Evolutionary conservation across 805 yeast species (phyloP), one percentile per base, ranked within the genome.

Genomic region (Tetrapisispora nanseiensis): DNA sequence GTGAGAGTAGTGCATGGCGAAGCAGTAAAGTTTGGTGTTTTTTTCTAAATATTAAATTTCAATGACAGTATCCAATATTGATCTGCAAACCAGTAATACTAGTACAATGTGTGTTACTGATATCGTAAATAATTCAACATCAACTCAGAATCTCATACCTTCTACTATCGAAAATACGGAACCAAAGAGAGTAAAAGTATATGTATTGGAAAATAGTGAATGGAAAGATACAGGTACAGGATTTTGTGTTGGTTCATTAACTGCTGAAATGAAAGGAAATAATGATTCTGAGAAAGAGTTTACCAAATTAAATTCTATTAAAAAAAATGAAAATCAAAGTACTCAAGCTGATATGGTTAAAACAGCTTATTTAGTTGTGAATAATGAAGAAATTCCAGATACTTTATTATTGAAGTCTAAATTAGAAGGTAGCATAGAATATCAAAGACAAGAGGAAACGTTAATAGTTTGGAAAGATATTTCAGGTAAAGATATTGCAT

Each of bases 181-280:
- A 22, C 84, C 87, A 11, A 75, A 87, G 56, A 68, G 97, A 49
- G 98, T 90, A 39, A 90, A 89, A 57, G 90, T 92, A n/a, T 92
- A 90, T 57, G 71, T 84, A 13, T 68, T 92, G 26, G 79, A 77
- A 31, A 82, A 83, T 23, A 89, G 82, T 38, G 81, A 76, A 51
- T 90, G 98, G 98, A 68, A 77, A 31, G 97, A 90, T 56, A 76
- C 82, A 37, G 97, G 97, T 16, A 87, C 97, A 0, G 97, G 98
- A 0, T 82, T 75, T 57, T 86, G 95, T 55, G 71, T 74, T 39
- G 97, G 97, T 7, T 80, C 78, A 48, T 51, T 80, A 6, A 22
- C 37, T 12, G 16, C 6, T n/a, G 39, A 44, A n/a, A 35, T 23
- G 12, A 24, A 18, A 10, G 13, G 12, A 11, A 32, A 18, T 12